Conservation (phyloP, 148 eudicot genomes). For the Dysphania ambrosioides region DNA sequence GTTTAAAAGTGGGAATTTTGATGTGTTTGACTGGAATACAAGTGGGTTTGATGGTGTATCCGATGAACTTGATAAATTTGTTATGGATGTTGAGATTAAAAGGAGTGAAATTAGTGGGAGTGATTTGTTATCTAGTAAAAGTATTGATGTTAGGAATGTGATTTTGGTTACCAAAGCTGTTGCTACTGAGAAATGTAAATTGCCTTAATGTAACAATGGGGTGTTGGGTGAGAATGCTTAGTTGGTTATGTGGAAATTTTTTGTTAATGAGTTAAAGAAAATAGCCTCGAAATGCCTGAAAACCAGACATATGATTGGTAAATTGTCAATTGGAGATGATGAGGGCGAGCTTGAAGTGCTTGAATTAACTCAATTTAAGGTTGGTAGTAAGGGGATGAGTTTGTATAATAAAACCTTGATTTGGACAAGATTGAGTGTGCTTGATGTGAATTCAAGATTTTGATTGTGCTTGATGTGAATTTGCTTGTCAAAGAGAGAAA, state of each 20-base stretch:
- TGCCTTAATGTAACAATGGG: conserved; percentile 40
- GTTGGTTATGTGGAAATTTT: conserved; percentile 74
- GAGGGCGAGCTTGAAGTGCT: conserved; percentile 60
- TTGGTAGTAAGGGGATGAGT: conserved; percentile 31
- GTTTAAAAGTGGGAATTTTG: conserved; percentile 67
- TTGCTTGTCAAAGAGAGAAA: conserved; percentile 66
- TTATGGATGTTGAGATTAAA: conserved; percentile 67
- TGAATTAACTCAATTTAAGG: conserved; percentile 48
- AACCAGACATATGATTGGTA: conserved; percentile 47
- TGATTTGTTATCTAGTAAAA: conserved; percentile 69
- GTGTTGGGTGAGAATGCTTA: conserved; percentile 53
- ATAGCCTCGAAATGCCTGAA: conserved; percentile 39
- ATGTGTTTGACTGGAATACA: conserved; percentile 68
- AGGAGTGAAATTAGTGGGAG: conserved; percentile 80
- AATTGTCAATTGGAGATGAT: conserved; percentile 59
- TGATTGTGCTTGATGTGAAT: too few relatives aligned
- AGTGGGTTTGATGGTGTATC: conserved; percentile 48
- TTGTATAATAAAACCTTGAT: conserved; percentile 29
- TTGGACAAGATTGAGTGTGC: conserved; percentile 39
- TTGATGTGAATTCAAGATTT: conserved; percentile 91
- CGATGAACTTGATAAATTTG: conserved; percentile 69
- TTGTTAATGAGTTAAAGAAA: conserved; percentile 59
- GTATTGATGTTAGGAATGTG: conserved; percentile 57
- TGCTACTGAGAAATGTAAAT: conserved; percentile 77
- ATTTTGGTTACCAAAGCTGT: conserved; percentile 68